Conservation (phyloP, 768 basidiomycete genomes). For the Cystofilobasidium capitatum region DNA sequence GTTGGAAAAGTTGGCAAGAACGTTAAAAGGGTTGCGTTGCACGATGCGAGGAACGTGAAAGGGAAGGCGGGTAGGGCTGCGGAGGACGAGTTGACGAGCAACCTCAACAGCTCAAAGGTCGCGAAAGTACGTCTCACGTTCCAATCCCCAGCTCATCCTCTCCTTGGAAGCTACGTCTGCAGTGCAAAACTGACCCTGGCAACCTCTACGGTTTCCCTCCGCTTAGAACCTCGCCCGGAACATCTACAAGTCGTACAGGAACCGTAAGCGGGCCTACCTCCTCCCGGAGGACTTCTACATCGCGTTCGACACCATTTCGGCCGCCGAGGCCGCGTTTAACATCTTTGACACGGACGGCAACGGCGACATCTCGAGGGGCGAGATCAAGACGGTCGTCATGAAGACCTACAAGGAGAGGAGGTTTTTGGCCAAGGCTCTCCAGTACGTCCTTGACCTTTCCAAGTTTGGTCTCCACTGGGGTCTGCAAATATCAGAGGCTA, state of each 20-base stretch:
- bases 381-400: constrained; percentile 59
- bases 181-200: not conserved
- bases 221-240: constrained; percentile 52
- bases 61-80: constrained; percentile 14
- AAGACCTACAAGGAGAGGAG: constrained; percentile 70
- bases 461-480: not conserved
- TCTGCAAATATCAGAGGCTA: not conserved
- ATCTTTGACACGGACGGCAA: constrained; percentile 52
- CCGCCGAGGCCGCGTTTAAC: constrained; percentile 59
- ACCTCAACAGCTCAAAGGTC: not conserved
- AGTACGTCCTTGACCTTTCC: constrained; percentile 28
- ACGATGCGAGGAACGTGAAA: constrained; percentile 27
- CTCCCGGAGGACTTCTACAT: constrained; percentile 60
- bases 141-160: not conserved
- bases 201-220: not conserved
- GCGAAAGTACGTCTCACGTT: constrained; percentile 1
- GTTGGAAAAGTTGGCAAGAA: not conserved
- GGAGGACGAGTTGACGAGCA: not conserved
- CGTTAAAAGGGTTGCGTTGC: constrained; percentile 11
- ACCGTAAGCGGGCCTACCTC: constrained; percentile 52
- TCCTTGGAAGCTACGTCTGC: not conserved
- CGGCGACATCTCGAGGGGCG: constrained; percentile 63
- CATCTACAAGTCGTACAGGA: constrained; percentile 53
- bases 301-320: constrained; percentile 52
- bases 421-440: constrained; percentile 64